These are phyloP conservation scores for Kurtzmaniella quercitrusa DNA, from an alignment of 1,139 yeast genomes.

Conservation along the genomic window DNA sequence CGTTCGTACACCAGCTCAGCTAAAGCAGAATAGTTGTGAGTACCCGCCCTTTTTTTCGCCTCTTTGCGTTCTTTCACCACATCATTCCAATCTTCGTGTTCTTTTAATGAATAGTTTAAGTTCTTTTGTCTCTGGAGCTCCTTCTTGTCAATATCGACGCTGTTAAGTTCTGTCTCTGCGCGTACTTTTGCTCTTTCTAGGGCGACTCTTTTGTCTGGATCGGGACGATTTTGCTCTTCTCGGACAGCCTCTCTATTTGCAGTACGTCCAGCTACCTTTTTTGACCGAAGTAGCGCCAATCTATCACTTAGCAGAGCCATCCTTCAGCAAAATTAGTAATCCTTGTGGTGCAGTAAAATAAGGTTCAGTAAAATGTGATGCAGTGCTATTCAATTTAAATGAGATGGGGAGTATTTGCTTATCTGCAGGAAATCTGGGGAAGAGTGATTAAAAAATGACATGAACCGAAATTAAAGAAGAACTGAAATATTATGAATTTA, in stretches of 20 bases:
- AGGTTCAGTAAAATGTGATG: too few species aligned
- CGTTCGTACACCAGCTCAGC: constrained; percentile 56
- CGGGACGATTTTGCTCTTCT: neutral
- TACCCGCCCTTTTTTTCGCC: constrained; percentile 14
- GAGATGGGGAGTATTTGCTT: neutral
- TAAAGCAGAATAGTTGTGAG: constrained; percentile 44
- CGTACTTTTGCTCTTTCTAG: constrained; percentile 9
- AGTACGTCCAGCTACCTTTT: constrained; percentile 16
- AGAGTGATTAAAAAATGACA: too few species aligned
- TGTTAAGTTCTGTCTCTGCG: constrained; percentile 24
- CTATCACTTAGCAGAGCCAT: constrained; percentile 6
- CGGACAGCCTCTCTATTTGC: constrained; percentile 20
- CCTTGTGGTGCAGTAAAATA: too few species aligned
- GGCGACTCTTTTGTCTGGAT: constrained; percentile 17
- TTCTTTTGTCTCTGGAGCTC: constrained; percentile 37
- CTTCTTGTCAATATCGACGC: constrained; percentile 32
- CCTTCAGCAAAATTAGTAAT: too few species aligned
- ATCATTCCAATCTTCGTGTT: constrained; percentile 63
- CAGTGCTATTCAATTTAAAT: neutral
- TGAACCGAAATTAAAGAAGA: too few species aligned
- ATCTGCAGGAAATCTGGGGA: neutral
- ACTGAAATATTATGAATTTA: too few species aligned
- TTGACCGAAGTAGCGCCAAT: constrained; percentile 12
- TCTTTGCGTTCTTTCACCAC: constrained; percentile 24
- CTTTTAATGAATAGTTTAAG: constrained; percentile 64